Conservation (phyloP, 2,329 filamentous ascomycete species). For the Huntiella decipiens region DNA sequence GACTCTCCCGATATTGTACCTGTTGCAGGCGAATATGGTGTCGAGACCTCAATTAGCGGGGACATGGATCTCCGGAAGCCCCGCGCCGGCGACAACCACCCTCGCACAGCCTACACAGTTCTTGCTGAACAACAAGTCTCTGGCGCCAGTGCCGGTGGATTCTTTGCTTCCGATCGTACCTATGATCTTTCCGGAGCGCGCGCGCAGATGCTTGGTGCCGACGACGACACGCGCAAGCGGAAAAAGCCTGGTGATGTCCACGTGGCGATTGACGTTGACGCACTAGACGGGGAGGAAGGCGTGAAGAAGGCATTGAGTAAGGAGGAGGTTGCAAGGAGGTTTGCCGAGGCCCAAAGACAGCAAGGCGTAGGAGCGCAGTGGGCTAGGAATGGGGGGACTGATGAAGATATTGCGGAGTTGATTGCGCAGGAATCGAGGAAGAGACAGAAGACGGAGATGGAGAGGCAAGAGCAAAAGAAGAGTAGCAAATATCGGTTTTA, state of each 20-base stretch:
- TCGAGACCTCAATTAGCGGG: constrained; percentile 56
- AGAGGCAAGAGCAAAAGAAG: constrained; percentile 49
- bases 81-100: constrained; percentile 62
- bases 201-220: constrained; percentile 52
- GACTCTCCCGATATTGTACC: constrained; percentile 41
- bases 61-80: constrained; percentile 82
- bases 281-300: constrained; percentile 52
- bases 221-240: constrained; percentile 59
- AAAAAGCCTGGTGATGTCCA: constrained; percentile 97
- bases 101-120: constrained; percentile 71
- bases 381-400: constrained; percentile 29
- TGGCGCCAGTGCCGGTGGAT: constrained; percentile 39
- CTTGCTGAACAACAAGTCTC: constrained; percentile 43
- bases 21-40: constrained; percentile 51
- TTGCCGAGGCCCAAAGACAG: constrained; percentile 51
- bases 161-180: constrained; percentile 86
- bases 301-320: constrained; percentile 39
- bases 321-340: constrained; percentile 62
- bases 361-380: constrained; percentile 51
- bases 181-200: constrained; percentile 54
- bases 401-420: constrained; percentile 89
- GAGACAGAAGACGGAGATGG: constrained; percentile 71
- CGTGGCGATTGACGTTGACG: constrained; percentile 74
- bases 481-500: constrained; percentile 31
- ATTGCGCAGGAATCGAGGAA: constrained; percentile 87